These are phyloP conservation scores for Nevesoporus exiguus DNA, from an alignment of 768 basidiomycete species.

Conservation along the genomic window DNA sequence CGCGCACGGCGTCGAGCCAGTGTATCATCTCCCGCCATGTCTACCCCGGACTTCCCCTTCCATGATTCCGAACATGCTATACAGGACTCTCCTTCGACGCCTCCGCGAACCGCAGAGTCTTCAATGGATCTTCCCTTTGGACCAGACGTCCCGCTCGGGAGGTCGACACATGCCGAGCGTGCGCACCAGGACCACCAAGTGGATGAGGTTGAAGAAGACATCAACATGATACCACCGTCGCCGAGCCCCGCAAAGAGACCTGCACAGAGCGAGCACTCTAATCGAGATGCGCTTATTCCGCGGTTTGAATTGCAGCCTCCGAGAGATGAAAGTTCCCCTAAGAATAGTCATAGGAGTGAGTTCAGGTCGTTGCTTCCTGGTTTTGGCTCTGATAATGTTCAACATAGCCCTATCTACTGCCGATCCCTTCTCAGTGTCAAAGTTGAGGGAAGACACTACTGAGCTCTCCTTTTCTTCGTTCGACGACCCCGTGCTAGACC, in stretches of 20 bases:
- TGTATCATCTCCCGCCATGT: conserved; percentile 30
- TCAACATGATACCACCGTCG: conserved; percentile 46
- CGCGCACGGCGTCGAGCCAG: conserved; percentile 38
- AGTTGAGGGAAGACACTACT: conserved; percentile 24
- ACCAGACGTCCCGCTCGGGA: conserved; percentile 30
- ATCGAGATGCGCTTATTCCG: conserved; percentile 34
- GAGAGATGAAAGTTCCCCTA: conserved; percentile 21
- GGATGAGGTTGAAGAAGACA: conserved; percentile 37
- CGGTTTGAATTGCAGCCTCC: conserved; percentile 28
- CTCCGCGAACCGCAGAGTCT: conserved; percentile 20
- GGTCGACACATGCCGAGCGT: conserved; percentile 40
- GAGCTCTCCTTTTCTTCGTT: conserved; percentile 29
- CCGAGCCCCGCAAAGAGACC: conserved; percentile 42
- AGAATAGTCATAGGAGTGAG: conserved; percentile 16
- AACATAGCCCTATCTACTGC: conserved; percentile 11
- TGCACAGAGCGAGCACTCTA: conserved; percentile 15
- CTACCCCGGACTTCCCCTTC: conserved; percentile 38
- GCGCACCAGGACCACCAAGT: conserved; percentile 23
- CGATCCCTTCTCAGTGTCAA: conserved; percentile 22
- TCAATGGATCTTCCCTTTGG: conserved; percentile 22
- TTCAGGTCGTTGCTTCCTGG: neutral
- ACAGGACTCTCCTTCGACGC: conserved; percentile 21
- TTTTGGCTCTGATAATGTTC: neutral
- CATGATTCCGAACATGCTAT: conserved; percentile 15
- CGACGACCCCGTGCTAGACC: conserved; percentile 28